Evolutionary conservation across 129 eudicot species (phyloP).

Genomic region (Flaveria robusta): DNA sequence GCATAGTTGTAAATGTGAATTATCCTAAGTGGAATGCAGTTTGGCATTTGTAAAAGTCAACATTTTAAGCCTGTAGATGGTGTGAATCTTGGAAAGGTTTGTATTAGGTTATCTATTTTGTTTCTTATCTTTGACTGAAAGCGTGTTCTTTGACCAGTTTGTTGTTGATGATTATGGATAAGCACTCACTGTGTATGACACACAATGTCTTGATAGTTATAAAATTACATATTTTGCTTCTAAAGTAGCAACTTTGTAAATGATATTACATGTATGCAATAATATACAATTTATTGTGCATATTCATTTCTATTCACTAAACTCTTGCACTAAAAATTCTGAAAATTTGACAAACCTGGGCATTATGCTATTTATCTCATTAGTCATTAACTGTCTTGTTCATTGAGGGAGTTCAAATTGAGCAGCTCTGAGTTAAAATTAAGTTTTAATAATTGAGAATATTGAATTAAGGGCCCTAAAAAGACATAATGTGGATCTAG

Average conservation of each 20-base stretch:
- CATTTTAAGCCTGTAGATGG: neutral
- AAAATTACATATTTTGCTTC: neutral
- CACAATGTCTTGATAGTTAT: neutral
- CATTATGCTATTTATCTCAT: neutral
- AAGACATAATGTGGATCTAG: neutral
- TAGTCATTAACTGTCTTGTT: too few relatives aligned
- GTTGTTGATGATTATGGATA: neutral
- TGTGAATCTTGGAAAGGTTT: neutral
- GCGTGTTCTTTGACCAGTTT: neutral
- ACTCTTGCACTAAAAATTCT: neutral
- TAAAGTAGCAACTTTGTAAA: neutral
- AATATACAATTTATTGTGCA: neutral
- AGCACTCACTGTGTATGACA: too few relatives aligned
- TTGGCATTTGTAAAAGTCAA: too few relatives aligned
- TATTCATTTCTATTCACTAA: neutral
- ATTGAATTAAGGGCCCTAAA: neutral
- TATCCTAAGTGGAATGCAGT: too few relatives aligned
- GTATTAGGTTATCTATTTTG: neutral
- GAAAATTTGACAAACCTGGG: neutral
- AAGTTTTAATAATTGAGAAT: neutral
- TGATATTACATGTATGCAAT: neutral
- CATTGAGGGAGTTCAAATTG: too few relatives aligned
- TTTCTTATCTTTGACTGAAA: too few relatives aligned
- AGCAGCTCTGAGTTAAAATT: neutral
- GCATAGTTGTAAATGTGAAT: too few relatives aligned